Conservation (phyloP, 768 basidiomycete species). For the Rhizopogon sp. region DNA sequence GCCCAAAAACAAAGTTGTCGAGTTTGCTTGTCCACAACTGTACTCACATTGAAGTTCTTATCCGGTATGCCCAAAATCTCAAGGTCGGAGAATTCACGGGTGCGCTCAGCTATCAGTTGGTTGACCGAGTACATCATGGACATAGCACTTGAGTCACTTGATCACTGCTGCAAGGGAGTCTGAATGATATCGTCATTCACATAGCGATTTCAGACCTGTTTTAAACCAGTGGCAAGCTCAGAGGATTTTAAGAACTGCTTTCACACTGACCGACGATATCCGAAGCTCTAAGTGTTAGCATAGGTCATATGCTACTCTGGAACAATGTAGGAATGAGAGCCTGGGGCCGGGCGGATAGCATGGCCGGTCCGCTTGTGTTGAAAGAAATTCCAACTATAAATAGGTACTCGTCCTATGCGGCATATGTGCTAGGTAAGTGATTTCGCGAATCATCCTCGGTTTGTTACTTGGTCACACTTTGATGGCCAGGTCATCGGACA, state of each 20-base stretch:
- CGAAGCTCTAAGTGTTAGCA: not conserved
- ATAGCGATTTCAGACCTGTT: not conserved
- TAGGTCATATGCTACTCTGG: not conserved
- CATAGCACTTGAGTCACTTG: constrained; percentile 7
- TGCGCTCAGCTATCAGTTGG: constrained; percentile 19
- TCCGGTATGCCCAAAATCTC: constrained; percentile 20
- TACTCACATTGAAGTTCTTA: constrained; percentile 16
- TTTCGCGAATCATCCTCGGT: too few relatives aligned
- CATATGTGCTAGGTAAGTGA: too few relatives aligned
- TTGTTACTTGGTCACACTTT: too few relatives aligned
- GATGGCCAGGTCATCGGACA: too few relatives aligned
- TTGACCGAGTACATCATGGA: constrained; percentile 20
- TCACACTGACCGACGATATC: constrained; percentile 1
- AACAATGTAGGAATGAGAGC: too few relatives aligned
- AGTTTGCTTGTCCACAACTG: too few relatives aligned
- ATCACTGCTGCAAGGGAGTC: not conserved
- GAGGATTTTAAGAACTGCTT: not conserved
- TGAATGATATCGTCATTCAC: not conserved
- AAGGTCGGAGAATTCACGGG: constrained; percentile 15
- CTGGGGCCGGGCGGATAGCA: not conserved
- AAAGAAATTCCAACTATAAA: too few relatives aligned
- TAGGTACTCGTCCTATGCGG: too few relatives aligned
- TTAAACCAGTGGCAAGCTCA: not conserved
- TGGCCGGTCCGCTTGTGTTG: not conserved
- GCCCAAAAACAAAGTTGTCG: too few relatives aligned